Percentiles rank a stretch among this genome's conserved stretches.
Conservation (phyloP, 2,329 filamentous ascomycete species). For the Penicillium sp. region DNA sequence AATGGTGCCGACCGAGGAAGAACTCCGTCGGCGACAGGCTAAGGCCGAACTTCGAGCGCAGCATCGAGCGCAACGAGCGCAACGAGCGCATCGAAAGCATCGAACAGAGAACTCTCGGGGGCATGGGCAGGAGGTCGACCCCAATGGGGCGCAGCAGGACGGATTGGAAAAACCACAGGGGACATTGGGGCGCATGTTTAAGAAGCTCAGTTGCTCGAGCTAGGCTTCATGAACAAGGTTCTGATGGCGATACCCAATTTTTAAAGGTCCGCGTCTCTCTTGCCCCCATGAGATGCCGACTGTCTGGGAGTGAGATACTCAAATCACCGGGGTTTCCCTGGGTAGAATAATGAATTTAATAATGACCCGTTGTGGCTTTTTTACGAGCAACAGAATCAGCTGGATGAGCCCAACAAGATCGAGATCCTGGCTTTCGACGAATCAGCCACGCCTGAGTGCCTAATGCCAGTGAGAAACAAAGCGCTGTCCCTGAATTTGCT, state of each 20-base stretch:
- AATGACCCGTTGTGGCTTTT: constrained; percentile 23
- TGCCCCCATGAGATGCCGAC: constrained; percentile 17
- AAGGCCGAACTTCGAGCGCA: constrained; percentile 26
- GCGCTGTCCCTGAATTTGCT: background rate
- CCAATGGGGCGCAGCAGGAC: constrained; percentile 45
- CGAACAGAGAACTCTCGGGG: constrained; percentile 36
- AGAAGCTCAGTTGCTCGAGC: constrained; percentile 42
- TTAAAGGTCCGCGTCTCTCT: constrained; percentile 21
- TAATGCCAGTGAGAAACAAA: too few species aligned
- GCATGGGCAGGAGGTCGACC: constrained; percentile 39
- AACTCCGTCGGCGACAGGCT: constrained; percentile 32
- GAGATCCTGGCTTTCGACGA: constrained; percentile 31
- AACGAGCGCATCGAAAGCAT: too few species aligned
- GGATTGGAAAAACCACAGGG: constrained; percentile 37
- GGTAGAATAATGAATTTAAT: constrained; percentile 8
- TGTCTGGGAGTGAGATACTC: constrained; percentile 24
- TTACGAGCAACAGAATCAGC: constrained; percentile 14
- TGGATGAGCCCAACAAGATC: constrained; percentile 7
- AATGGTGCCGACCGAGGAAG: constrained; percentile 51
- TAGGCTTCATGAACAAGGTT: constrained; percentile 39
- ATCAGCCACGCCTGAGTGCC: constrained; percentile 39
- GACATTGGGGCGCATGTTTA: constrained; percentile 48
- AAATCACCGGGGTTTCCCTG: constrained; percentile 6
- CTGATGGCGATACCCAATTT: constrained; percentile 27
- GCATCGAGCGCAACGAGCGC: too few species aligned